phyloP scores from a whole-genome alignment of 208 protist genomes.

The Acanthamoeba quina region DNA sequence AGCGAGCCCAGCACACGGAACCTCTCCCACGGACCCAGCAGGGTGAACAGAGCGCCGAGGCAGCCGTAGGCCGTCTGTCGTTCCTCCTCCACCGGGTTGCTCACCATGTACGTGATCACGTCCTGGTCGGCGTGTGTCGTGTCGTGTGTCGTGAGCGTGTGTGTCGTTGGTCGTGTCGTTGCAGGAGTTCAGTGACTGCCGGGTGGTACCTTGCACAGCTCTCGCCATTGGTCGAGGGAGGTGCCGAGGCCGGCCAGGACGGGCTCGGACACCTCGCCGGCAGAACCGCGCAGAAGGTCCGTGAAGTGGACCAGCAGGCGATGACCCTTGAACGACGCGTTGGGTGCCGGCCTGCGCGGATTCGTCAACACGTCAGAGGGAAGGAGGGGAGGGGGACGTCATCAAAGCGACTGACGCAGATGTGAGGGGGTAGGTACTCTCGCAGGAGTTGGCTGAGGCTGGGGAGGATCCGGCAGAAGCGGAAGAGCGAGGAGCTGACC shows the following conservation, averaged over 20 bases:
- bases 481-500: conserved; percentile 37
- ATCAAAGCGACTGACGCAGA: no score
- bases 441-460: conserved; percentile 27
- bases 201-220: conserved; percentile 33
- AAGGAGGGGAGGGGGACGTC: not conserved
- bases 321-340: conserved; percentile 43
- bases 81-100: conserved; percentile 25
- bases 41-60: conserved; percentile 2
- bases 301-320: conserved; percentile 23
- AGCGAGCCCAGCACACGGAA: conserved; percentile 40
- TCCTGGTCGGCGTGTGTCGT: not conserved
- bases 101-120: conserved; percentile 69
- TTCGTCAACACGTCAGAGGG: not conserved
- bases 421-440: not conserved
- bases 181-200: not conserved
- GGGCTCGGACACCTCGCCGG: not conserved
- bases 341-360: not conserved
- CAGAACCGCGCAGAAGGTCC: not conserved
- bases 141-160: no score
- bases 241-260: not conserved
- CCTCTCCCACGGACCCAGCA: not conserved
- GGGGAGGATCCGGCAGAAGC: conserved; percentile 12
- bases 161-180: not conserved
- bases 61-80: conserved; percentile 17
- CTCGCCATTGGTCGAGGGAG: conserved; percentile 43